phyloP scores from a whole-genome alignment of 257 asterid genomes.

The Solanum clarkiae region DNA sequence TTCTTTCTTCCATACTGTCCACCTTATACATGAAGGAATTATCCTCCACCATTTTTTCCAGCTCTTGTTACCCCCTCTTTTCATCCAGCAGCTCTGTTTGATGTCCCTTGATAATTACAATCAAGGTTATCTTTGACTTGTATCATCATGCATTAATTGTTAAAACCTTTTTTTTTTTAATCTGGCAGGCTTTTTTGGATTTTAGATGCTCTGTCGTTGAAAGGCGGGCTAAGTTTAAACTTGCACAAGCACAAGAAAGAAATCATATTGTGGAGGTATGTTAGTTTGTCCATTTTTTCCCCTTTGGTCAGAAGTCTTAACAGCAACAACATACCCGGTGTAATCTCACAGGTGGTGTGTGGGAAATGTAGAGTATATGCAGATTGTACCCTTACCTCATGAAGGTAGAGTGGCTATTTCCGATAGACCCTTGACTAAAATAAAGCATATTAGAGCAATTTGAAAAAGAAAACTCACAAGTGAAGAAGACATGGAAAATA shows the following conservation, averaged over 20 bases:
- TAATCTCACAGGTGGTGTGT: not conserved
- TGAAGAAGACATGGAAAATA: not conserved
- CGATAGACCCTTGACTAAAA: not conserved
- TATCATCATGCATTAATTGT: not conserved
- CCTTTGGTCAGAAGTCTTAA: not conserved
- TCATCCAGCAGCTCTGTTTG: not conserved
- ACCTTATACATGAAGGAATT: too few relatives aligned
- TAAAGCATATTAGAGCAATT: not conserved
- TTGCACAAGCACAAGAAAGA: slow-evolving; percentile 80
- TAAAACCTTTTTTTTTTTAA: not conserved
- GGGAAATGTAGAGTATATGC: not conserved
- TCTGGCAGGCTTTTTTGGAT: slow-evolving; percentile 76
- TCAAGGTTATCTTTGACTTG: not conserved
- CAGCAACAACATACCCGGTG: not conserved
- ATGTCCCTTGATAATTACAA: not conserved
- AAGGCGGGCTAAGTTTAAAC: slow-evolving; percentile 79
- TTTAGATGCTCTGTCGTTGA: slow-evolving; percentile 88
- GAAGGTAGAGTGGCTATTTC: not conserved
- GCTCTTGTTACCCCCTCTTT: too few relatives aligned
- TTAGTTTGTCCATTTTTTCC: not conserved
- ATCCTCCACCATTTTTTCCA: too few relatives aligned
- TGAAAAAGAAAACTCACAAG: not conserved
- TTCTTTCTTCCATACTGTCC: too few relatives aligned
- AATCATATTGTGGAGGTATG: slow-evolving; percentile 90
- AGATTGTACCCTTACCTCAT: not conserved